These are phyloP conservation scores for Talinum fruticosum DNA, from an alignment of 148 eudicot genomes.

Conservation along the genomic window DNA sequence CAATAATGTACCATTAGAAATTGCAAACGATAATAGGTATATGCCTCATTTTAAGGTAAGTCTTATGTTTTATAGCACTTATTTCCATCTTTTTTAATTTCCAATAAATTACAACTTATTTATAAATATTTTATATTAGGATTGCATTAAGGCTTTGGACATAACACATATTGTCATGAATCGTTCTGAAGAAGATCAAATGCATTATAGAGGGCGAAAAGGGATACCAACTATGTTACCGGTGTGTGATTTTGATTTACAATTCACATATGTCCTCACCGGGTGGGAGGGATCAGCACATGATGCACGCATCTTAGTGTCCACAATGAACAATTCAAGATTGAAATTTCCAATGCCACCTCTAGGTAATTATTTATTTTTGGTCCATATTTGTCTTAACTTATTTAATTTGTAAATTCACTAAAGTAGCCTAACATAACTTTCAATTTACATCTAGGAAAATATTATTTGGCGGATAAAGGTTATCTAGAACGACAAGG, in stretches of 20 bases:
- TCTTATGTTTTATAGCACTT: no score
- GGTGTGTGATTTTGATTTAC: conserved; percentile 7
- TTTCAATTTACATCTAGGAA: background rate
- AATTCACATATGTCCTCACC: background rate
- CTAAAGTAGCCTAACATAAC: background rate
- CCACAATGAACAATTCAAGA: background rate
- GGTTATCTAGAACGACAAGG: conserved; percentile 2
- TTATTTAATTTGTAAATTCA: background rate
- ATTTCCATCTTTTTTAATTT: background rate
- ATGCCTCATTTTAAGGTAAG: conserved; percentile 18
- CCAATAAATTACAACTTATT: background rate
- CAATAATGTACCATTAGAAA: background rate
- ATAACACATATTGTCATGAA: background rate
- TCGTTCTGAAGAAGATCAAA: background rate
- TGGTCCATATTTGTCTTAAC: background rate
- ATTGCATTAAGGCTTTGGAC: conserved; percentile 15
- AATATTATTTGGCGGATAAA: conserved; percentile 13
- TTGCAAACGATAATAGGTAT: conserved; percentile 12
- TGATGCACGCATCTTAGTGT: conserved; percentile 2
- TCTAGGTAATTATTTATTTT: background rate
- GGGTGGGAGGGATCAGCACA: conserved; percentile 14
- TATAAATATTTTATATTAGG: background rate
- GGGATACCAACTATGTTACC: conserved; percentile 5
- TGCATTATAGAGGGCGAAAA: no score
- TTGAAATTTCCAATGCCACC: background rate